Percentiles rank a stretch among this genome's conserved stretches.
phyloP scores from a whole-genome alignment of 1,139 yeast species.

The Casaregolazyma lundiana region DNA sequence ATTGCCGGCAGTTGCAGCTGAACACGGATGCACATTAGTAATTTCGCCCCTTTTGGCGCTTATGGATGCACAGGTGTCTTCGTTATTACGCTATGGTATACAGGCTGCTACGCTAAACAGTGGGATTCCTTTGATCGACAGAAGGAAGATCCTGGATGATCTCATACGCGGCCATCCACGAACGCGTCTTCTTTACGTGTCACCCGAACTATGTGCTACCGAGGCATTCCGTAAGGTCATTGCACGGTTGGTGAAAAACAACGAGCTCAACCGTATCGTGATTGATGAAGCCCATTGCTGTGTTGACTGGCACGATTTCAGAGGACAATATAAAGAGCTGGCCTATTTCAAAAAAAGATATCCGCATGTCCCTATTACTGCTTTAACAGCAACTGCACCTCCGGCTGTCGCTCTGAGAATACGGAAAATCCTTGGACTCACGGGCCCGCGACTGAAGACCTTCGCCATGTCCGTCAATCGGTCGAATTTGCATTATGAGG shows the following conservation, averaged over 20 bases:
- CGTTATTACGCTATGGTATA: conserved; percentile 59
- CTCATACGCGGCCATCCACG: conserved; percentile 56
- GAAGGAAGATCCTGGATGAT: conserved; percentile 59
- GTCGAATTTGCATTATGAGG: conserved; percentile 77
- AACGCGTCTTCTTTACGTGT: conserved; percentile 64
- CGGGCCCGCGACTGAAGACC: conserved; percentile 46
- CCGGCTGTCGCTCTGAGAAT: conserved; percentile 86
- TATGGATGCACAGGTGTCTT: conserved; percentile 96
- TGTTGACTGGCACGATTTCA: conserved; percentile 96
- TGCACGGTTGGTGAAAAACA: conserved; percentile 48
- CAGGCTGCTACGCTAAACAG: conserved; percentile 91
- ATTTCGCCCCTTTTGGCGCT: conserved; percentile 91
- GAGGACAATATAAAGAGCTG: conserved; percentile 90
- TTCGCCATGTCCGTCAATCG: conserved; percentile 68
- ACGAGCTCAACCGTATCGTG: conserved; percentile 74
- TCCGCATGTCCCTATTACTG: conserved; percentile 88
- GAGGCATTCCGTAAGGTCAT: conserved; percentile 64
- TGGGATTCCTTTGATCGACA: conserved; percentile 51
- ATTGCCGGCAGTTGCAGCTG: conserved; percentile 76
- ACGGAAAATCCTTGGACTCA: conserved; percentile 28
- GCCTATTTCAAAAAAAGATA: conserved; percentile 66
- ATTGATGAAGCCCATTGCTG: conserved; percentile 99
- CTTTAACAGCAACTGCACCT: conserved; percentile 96
- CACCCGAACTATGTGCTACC: conserved; percentile 91
- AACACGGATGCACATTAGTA: conserved; percentile 55